A percentile compares a stretch with the other conserved stretches of the same genome.
These are phyloP conservation scores for Eucalyptus regnans DNA, from an alignment of 345 rosid genomes.

Conservation along the genomic window DNA sequence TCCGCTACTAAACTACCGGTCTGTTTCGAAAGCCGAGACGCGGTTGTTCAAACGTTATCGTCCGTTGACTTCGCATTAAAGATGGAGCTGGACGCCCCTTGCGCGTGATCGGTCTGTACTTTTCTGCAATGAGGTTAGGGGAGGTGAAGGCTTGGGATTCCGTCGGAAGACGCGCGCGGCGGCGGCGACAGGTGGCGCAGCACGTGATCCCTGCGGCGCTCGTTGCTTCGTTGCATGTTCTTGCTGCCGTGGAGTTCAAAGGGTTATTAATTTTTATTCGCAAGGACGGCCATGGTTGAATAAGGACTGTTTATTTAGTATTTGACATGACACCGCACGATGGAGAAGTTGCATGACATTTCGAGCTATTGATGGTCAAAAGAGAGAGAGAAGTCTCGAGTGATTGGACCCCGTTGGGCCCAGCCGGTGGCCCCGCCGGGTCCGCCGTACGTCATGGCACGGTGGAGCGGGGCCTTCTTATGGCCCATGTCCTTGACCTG, in stretches of 20 bases:
- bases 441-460: background rate
- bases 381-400: too few species aligned
- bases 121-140: background rate
- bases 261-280: background rate
- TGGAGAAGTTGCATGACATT: background rate
- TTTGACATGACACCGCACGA: background rate
- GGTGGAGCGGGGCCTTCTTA: background rate
- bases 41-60: background rate
- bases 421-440: background rate
- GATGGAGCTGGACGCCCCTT: background rate
- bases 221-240: background rate
- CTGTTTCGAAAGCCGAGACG: background rate
- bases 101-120: background rate
- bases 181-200: background rate
- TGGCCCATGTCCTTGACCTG: background rate
- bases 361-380: background rate
- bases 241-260: rapidly evolving
- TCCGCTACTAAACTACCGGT: background rate
- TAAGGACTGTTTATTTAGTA: background rate
- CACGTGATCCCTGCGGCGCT: background rate
- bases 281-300: background rate
- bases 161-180: background rate
- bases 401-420: background rate
- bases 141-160: background rate
- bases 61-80: background rate